These are phyloP conservation scores for Parathielavia hyrcaniae DNA, from an alignment of 495 filamentous ascomycete genomes.

Conservation along the genomic window DNA sequence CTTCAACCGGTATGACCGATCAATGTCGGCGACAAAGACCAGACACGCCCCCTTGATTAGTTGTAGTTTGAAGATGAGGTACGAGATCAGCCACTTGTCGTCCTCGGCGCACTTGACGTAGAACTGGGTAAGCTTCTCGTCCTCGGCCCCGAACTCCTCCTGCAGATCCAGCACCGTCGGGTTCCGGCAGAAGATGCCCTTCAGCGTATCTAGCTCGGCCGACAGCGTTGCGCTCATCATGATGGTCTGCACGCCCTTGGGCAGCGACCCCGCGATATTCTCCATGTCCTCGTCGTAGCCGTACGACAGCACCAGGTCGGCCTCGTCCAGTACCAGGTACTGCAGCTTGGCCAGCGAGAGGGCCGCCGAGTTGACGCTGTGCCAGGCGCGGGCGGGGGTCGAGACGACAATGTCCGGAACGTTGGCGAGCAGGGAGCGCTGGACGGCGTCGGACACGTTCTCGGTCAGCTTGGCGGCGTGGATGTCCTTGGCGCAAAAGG, in stretches of 20 bases:
- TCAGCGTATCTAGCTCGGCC: slow-evolving; percentile 76
- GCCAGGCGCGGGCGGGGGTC: slow-evolving; percentile 71
- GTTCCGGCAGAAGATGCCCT: slow-evolving; percentile 77
- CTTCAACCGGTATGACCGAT: slow-evolving; percentile 88
- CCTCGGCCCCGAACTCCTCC: slow-evolving; percentile 58
- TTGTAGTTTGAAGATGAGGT: slow-evolving; percentile 91
- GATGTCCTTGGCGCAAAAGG: slow-evolving; percentile 79
- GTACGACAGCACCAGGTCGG: slow-evolving; percentile 89
- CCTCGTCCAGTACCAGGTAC: slow-evolving; percentile 88
- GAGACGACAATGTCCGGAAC: slow-evolving; percentile 82
- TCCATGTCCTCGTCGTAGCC: slow-evolving; percentile 89
- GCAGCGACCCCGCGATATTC: slow-evolving; percentile 64
- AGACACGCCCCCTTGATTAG: slow-evolving; percentile 91
- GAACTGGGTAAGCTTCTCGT: slow-evolving; percentile 73
- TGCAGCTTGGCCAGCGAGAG: slow-evolving; percentile 63
- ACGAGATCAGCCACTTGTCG: slow-evolving; percentile 90
- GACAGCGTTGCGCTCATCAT: slow-evolving; percentile 91
- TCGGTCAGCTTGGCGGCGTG: slow-evolving; percentile 78
- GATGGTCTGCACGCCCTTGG: slow-evolving; percentile 80
- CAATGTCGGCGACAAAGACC: slow-evolving; percentile 89
- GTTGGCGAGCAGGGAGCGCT: slow-evolving; percentile 78
- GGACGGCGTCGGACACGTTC: slow-evolving; percentile 80
- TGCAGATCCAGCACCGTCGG: slow-evolving; percentile 72
- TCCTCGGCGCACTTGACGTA: slow-evolving; percentile 79
- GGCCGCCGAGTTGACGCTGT: slow-evolving; percentile 61